Percentiles rank a stretch among this genome's conserved stretches.
These are phyloP conservation scores for Tetrahymena thermophila DNA, from an alignment of 73 alveolate species.

Conservation along the genomic window DNA sequence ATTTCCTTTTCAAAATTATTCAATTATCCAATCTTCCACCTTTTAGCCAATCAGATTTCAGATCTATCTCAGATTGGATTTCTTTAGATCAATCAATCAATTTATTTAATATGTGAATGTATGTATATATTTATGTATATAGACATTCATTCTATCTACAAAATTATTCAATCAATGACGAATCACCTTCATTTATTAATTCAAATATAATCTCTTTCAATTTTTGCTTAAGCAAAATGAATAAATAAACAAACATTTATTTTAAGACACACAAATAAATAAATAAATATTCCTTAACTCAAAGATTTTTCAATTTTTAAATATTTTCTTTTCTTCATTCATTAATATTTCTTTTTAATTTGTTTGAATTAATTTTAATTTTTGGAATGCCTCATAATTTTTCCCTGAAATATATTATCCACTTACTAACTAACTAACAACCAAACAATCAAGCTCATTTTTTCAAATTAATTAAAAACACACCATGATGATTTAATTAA, in stretches of 20 bases:
- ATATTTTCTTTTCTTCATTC: too few species aligned
- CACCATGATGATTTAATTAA: too few species aligned
- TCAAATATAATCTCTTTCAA: not conserved
- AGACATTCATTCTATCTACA: not conserved
- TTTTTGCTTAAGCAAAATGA: too few species aligned
- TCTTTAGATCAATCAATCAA: not conserved
- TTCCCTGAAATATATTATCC: not conserved
- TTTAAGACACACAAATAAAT: too few species aligned
- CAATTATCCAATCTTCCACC: not conserved
- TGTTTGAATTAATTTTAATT: too few species aligned
- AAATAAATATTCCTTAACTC: not conserved
- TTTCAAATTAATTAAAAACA: too few species aligned
- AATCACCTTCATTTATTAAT: not conserved
- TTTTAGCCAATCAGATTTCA: not conserved
- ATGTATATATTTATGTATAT: not conserved
- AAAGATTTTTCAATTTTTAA: too few species aligned
- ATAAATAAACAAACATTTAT: too few species aligned
- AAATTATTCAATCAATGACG: not conserved
- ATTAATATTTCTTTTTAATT: too few species aligned
- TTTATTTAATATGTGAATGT: not conserved
- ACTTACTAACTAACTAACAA: too few species aligned
- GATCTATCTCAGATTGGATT: not conserved
- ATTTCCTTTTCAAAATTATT: not conserved
- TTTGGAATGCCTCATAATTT: not conserved
- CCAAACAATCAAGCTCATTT: too few species aligned